Conservation (phyloP, 768 basidiomycete genomes). For the Postia placenta region DNA sequence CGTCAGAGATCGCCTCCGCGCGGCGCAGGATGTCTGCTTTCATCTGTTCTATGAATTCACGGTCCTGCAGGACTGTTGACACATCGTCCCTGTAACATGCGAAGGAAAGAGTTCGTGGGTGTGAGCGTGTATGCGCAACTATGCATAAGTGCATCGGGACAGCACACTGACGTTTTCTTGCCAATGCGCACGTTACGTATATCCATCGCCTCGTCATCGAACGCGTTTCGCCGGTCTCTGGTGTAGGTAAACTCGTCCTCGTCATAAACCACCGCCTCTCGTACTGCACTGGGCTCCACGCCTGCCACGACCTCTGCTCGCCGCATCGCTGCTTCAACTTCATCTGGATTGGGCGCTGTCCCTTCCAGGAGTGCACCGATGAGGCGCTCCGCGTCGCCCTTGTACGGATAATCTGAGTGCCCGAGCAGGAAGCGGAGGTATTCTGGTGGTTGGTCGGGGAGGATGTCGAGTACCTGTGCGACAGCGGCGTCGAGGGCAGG, state of each 20-base stretch:
- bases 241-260: slow-evolving; percentile 23
- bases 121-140: slow-evolving; percentile 4
- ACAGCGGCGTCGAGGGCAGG: slow-evolving; percentile 51
- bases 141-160: slow-evolving; percentile 3
- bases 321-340: slow-evolving; percentile 19
- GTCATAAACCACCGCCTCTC: not conserved
- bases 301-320: slow-evolving; percentile 4
- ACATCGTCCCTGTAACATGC: slow-evolving; percentile 44
- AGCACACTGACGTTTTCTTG: slow-evolving; percentile 49
- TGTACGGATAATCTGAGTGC: slow-evolving; percentile 41
- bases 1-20: slow-evolving; percentile 54
- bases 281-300: not conserved
- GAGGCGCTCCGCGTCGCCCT: slow-evolving; percentile 53
- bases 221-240: slow-evolving; percentile 62
- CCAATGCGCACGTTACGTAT: slow-evolving; percentile 51
- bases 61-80: slow-evolving; percentile 45
- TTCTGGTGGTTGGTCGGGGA: slow-evolving; percentile 51
- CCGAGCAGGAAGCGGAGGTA: slow-evolving; percentile 57
- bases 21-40: slow-evolving; percentile 79
- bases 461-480: slow-evolving; percentile 68
- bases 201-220: slow-evolving; percentile 70
- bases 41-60: slow-evolving; percentile 60
- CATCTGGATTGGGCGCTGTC: slow-evolving; percentile 42
- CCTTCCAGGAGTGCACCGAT: slow-evolving; percentile 74
- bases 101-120: not conserved